A percentile compares a stretch with the other conserved stretches of the same genome.
Conservation (phyloP, 352 stramenopile species). For the Pelagophyceae sp. region DNA sequence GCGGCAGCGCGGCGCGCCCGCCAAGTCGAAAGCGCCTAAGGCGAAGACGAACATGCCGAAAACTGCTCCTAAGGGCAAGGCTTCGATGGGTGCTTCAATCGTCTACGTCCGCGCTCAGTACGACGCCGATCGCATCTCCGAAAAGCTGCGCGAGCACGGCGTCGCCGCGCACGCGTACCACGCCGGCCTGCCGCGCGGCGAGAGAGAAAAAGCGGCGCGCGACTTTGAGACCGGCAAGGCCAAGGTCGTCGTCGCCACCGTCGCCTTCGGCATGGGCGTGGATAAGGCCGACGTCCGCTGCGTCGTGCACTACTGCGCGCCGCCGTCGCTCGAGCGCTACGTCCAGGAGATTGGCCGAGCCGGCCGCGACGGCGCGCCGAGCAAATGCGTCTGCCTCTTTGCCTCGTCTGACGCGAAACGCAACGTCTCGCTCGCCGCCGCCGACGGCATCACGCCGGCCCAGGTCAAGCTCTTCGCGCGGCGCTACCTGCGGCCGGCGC, state of each 20-base stretch:
- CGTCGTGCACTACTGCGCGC: slow-evolving; percentile 87
- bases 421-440: neutral
- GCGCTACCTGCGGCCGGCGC: neutral
- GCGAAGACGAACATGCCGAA: too few relatives aligned
- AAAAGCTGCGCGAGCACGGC: slow-evolving; percentile 42
- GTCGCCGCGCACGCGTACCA: slow-evolving; percentile 60
- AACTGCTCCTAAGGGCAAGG: too few relatives aligned
- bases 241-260: slow-evolving; percentile 79
- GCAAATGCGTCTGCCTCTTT: slow-evolving; percentile 17
- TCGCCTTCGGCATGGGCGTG: slow-evolving; percentile 93
- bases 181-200: slow-evolving; percentile 53
- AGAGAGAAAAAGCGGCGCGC: slow-evolving; percentile 57
- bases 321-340: slow-evolving; percentile 84
- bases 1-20: neutral
- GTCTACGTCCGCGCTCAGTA: slow-evolving; percentile 69
- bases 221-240: slow-evolving; percentile 73
- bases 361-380: slow-evolving; percentile 70
- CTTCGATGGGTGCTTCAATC: too few relatives aligned
- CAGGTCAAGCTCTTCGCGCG: neutral
- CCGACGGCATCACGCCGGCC: neutral
- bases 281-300: slow-evolving; percentile 89
- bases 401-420: neutral
- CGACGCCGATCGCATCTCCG: slow-evolving; percentile 58
- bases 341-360: slow-evolving; percentile 89
- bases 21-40: too few relatives aligned